Base-by-base conservation (phyloP, 2,329 filamentous ascomycete species). In the Alternaria ventricosa region DNA sequence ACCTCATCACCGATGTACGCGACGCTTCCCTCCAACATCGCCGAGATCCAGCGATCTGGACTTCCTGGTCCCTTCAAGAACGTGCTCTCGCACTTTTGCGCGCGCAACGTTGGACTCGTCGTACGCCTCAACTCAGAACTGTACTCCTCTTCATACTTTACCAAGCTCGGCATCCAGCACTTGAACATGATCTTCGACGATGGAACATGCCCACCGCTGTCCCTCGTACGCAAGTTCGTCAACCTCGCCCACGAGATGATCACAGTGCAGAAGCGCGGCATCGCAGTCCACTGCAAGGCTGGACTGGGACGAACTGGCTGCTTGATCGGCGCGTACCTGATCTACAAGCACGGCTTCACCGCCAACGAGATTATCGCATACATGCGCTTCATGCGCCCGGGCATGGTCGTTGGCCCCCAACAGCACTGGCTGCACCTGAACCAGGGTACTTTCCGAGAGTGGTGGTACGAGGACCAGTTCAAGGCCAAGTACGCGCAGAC, bases 151-250 rank as follows among this genome's bases (percentile, higher is more conserved):
- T 94, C 94, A n/a, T 97, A 95, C 84, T 99, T 99, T 80, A 96
- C 95, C 68, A 93, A 94, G 4, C 86, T 99, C 56, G 95, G 95
- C 28, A 98, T 99, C 76, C 90, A 94, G 74, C 96, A 99, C 78
- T 86, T 98, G 44, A 96, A 99, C 82, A 99, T 99, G 96, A 98
- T 99, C 75, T 99, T 99, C 77, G 96, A 98, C 75, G 96, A 99
- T 74, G 96, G 96, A 68, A 99, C 96, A 5, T 99, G 96, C 79
- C 96, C 96, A 22, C 90, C 93, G 2, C 84, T 99, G 56, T 88
- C 88, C 18, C 90, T 94, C n/a, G 96, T 99, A 27, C 90, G 93
- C 71, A 94, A 94, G 78, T 99, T 99, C 79, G 95, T 99, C 80
- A 93, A 93, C 71, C 86, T 99, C 63, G 94, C 96, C 1, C 96